A percentile compares a stretch with the other conserved stretches of the same genome.
Evolutionary conservation across 2,329 filamentous ascomycete genomes (phyloP).

Genomic region (Nothopassalora personata): DNA sequence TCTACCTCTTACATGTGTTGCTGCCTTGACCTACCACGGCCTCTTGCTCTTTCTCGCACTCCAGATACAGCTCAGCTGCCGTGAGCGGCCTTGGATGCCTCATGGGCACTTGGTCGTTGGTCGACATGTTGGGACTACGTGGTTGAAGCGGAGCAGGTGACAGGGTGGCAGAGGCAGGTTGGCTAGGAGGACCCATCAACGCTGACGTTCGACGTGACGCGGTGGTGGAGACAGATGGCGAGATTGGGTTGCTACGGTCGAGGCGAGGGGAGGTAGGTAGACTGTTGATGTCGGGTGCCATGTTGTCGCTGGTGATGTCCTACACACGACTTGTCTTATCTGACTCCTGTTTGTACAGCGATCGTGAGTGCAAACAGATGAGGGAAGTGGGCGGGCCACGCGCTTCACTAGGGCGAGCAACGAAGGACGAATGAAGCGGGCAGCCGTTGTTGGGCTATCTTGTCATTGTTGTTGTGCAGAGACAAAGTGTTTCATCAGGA

Average conservation of each 20-base stretch:
- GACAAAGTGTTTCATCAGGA: neutral
- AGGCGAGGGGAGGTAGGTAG: slow-evolving; percentile 37
- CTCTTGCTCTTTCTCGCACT: slow-evolving; percentile 93
- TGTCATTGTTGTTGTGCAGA: neutral
- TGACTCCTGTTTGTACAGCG: neutral
- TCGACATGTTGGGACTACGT: slow-evolving; percentile 21
- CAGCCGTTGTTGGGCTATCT: neutral
- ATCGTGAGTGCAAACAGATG: neutral
- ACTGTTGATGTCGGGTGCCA: slow-evolving; percentile 48
- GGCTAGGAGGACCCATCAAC: slow-evolving; percentile 24
- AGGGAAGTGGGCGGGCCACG: neutral
- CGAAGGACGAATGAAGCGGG: neutral
- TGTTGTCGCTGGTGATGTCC: slow-evolving; percentile 21
- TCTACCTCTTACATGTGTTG: neutral
- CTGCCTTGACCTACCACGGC: slow-evolving; percentile 61
- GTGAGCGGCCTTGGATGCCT: slow-evolving; percentile 85
- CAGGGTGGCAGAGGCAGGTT: slow-evolving; percentile 18
- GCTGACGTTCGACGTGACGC: slow-evolving; percentile 21
- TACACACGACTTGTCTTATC: neutral
- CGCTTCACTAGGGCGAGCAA: neutral
- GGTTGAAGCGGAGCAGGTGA: slow-evolving; percentile 5
- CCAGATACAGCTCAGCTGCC: slow-evolving; percentile 77
- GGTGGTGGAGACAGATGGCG: slow-evolving; percentile 12
- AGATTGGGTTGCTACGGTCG: slow-evolving; percentile 27
- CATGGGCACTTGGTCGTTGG: slow-evolving; percentile 50